These are phyloP conservation scores for Meyerozyma carpophila DNA, from an alignment of 1,139 yeast genomes.

Conservation along the genomic window DNA sequence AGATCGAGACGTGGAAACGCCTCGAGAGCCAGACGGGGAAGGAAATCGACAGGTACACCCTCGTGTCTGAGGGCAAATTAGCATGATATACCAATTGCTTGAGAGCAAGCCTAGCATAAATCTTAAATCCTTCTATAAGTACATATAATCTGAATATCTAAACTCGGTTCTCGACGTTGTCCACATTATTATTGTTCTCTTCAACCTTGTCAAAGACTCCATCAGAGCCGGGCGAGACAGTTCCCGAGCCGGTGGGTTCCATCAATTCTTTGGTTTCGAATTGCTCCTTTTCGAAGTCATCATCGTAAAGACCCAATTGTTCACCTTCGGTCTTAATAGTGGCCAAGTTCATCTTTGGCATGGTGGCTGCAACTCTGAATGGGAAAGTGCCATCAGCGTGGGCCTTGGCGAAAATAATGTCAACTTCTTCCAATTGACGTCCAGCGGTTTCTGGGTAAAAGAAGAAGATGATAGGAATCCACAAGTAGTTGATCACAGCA, in stretches of 20 bases:
- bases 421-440: slow-evolving; percentile 27
- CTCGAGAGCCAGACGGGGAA: slow-evolving; percentile 48
- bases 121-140: not conserved
- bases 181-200: not conserved
- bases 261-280: slow-evolving; percentile 10
- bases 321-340: slow-evolving; percentile 12
- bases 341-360: slow-evolving; percentile 13
- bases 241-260: not conserved
- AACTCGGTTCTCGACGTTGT: not conserved
- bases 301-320: slow-evolving; percentile 13
- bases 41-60: slow-evolving; percentile 50
- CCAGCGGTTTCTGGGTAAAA: slow-evolving; percentile 29
- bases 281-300: slow-evolving; percentile 13
- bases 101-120: not conserved
- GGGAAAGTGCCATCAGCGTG: slow-evolving; percentile 13
- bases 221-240: slow-evolving; percentile 1
- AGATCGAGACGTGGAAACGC: slow-evolving; percentile 72
- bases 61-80: slow-evolving; percentile 13
- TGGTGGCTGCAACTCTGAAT: slow-evolving; percentile 15
- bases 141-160: not conserved
- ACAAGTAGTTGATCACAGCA: slow-evolving; percentile 19
- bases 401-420: slow-evolving; percentile 20
- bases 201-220: not conserved
- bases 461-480: slow-evolving; percentile 22
- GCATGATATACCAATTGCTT: not conserved